Base-by-base conservation (phyloP, 805 yeast species). In the Wickerhamiella cacticola region DNA sequence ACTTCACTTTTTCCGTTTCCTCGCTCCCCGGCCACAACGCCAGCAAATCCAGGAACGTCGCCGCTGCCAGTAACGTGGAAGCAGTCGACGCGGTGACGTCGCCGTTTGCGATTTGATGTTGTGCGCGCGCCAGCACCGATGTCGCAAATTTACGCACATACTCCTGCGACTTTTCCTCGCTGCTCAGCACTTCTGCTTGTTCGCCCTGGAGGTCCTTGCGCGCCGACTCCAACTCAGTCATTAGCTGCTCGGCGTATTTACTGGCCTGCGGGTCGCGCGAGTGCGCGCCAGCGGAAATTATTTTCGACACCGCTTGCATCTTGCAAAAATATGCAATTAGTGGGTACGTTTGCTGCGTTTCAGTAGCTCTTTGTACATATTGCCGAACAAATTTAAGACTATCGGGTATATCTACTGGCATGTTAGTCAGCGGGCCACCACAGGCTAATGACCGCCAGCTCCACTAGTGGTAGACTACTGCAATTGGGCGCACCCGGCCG, bases 311-410 rank as follows among this genome's bases (percentile, higher is more conserved):
- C 0, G 87, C 83, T 58, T 81, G 80, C 44, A 81, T 60, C 52
- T 69, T 71, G 63, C 92, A 82, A 62, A 74, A 82, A 63, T 84
- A 85, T 4, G 89, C 69, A 24, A 85, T 73, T 9, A 80, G 65
- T 0, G 94, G 87, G 52, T 83, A 80, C 8, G 69, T 71, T 0
- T 56, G 50, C 16, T 64, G 68, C 35, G 84, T 57, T 55, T 86
- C 95, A 8, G 60, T 62, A 18, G 85, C 69, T 6, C 88, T 70
- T 6, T 56, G 52, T 12, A 63, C 49, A 25, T 56, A 36, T 7
- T 61, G 59, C 53, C 51, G 53, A 10, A 60, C 55, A 25, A 53
- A 56, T 46, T 57, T 55, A 41, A 59, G 55, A 5, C 54, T 43
- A 1, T 44, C 51, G 4, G 65, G 65, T 2, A 57, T 51, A n/a